phyloP scores from a whole-genome alignment of 768 basidiomycete genomes.

The Xanthoconium purpureum region DNA sequence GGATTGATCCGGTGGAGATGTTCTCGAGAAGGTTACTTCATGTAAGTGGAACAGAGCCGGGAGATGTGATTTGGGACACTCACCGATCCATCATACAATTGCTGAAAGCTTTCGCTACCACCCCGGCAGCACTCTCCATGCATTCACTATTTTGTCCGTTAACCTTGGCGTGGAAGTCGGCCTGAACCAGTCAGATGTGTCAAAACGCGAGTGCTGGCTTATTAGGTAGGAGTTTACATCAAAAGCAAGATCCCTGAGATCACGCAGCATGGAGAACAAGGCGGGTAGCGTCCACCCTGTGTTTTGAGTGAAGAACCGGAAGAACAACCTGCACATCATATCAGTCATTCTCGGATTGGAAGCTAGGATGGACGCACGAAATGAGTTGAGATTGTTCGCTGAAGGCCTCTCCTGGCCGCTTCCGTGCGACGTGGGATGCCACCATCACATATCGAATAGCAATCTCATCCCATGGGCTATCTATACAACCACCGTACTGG shows the following conservation, averaged over 20 bases:
- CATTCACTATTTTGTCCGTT: constrained; percentile 56
- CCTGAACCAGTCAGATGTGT: constrained; percentile 35
- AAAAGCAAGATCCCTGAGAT: constrained; percentile 80
- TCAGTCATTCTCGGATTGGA: background rate
- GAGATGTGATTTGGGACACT: constrained; percentile 7
- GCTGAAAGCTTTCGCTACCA: constrained; percentile 87
- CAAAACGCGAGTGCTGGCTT: background rate
- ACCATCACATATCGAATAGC: constrained; percentile 79
- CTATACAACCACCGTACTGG: constrained; percentile 56
- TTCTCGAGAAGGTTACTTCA: constrained; percentile 35
- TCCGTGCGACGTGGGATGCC: constrained; percentile 65
- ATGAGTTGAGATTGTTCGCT: constrained; percentile 76
- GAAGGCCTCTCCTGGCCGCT: constrained; percentile 69
- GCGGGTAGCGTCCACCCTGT: constrained; percentile 86
- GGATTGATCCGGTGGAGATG: constrained; percentile 67
- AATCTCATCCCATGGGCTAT: constrained; percentile 82
- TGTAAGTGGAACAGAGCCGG: background rate
- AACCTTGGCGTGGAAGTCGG: constrained; percentile 58
- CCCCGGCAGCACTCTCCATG: constrained; percentile 85
- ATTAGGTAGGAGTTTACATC: constrained; percentile 49
- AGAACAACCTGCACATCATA: constrained; percentile 54
- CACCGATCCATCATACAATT: constrained; percentile 84
- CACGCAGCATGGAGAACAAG: constrained; percentile 75
- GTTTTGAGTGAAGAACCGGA: constrained; percentile 75
- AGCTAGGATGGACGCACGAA: constrained; percentile 50